Conservation (phyloP, 805 yeast species). For the Clavispora carvajalis region DNA sequence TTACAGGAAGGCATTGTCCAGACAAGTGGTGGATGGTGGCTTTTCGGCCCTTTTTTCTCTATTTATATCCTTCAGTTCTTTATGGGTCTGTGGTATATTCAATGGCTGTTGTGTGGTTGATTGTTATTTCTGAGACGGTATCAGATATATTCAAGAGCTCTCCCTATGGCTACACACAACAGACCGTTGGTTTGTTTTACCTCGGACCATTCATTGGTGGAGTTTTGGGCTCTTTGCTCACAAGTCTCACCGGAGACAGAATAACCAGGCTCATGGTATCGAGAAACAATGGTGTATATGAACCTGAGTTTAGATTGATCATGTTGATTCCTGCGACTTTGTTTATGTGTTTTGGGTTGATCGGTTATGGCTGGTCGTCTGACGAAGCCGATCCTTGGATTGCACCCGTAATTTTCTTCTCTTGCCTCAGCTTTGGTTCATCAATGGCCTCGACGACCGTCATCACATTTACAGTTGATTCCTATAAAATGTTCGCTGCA, state of each 20-base stretch:
- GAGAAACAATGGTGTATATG: slow-evolving; percentile 51
- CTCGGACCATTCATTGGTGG: slow-evolving; percentile 56
- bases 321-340: slow-evolving; percentile 48
- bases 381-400: slow-evolving; percentile 45
- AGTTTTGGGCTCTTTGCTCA: slow-evolving; percentile 48
- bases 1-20: slow-evolving; percentile 44
- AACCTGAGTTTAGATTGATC: slow-evolving; percentile 55
- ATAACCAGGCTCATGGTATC: slow-evolving; percentile 40
- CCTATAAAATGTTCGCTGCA: slow-evolving; percentile 51
- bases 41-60: slow-evolving; percentile 48
- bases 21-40: slow-evolving; percentile 55
- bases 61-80: slow-evolving; percentile 45
- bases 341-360: slow-evolving; percentile 44
- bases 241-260: slow-evolving; percentile 47
- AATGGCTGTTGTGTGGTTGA: slow-evolving; percentile 59
- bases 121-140: slow-evolving; percentile 54
- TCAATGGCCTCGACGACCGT: slow-evolving; percentile 58
- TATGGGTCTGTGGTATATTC: slow-evolving; percentile 50
- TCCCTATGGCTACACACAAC: slow-evolving; percentile 43
- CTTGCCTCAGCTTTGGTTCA: slow-evolving; percentile 54
- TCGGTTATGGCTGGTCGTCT: slow-evolving; percentile 63
- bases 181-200: slow-evolving; percentile 49
- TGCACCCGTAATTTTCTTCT: slow-evolving; percentile 54
- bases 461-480: slow-evolving; percentile 55
- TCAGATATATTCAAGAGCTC: slow-evolving; percentile 41